Conservation (phyloP, 2,329 filamentous ascomycete species). For the Alternaria gansuensis region DNA sequence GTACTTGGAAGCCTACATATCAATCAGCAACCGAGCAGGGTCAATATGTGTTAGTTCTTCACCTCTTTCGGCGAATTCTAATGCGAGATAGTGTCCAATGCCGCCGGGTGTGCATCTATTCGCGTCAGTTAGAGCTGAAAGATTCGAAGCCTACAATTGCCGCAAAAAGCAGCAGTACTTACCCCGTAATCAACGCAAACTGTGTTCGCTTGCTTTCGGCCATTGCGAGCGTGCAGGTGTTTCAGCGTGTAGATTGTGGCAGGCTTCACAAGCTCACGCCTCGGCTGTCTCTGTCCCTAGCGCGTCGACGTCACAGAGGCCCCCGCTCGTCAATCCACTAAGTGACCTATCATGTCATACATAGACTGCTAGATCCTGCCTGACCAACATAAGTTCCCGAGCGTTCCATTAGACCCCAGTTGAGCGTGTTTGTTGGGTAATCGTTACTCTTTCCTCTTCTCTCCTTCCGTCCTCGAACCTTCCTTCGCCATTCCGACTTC, state of each 20-base stretch:
- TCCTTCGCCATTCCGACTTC: background rate
- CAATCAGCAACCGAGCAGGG: background rate
- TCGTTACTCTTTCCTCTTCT: background rate
- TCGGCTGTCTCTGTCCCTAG: constrained; percentile 5
- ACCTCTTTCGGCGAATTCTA: constrained; percentile 63
- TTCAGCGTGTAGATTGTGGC: background rate
- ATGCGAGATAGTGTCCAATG: constrained; percentile 67
- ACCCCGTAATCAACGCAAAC: constrained; percentile 53
- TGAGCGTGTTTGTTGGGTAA: background rate
- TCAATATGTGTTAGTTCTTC: background rate
- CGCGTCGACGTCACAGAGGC: constrained; percentile 16
- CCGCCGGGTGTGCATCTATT: constrained; percentile 62
- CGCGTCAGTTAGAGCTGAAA: constrained; percentile 22
- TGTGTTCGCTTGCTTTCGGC: constrained; percentile 28
- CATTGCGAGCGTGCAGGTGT: constrained; percentile 17
- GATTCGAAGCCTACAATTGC: constrained; percentile 1
- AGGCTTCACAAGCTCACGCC: background rate
- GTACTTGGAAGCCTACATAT: constrained; percentile 61
- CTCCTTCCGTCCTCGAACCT: background rate
- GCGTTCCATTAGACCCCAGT: background rate
- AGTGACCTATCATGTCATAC: constrained; percentile 4
- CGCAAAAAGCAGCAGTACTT: constrained; percentile 11
- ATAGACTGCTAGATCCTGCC: background rate
- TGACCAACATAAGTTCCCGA: constrained; percentile 4
- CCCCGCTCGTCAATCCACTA: background rate